Conservation (phyloP, 768 basidiomycete species). For the Leucosporidium scottii region DNA sequence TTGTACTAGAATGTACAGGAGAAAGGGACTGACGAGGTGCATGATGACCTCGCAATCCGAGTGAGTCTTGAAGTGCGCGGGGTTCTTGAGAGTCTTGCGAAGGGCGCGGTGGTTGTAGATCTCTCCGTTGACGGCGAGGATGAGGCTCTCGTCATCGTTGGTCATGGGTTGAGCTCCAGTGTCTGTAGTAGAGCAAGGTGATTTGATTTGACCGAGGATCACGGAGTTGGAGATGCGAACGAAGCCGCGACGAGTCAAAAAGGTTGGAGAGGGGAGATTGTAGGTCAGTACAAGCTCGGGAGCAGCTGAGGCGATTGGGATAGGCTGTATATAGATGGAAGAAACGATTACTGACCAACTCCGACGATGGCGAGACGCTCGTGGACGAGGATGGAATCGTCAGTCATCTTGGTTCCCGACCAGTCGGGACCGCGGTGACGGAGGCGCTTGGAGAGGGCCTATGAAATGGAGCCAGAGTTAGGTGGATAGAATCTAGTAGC, state of each 20-base stretch:
- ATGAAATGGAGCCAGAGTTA: background rate
- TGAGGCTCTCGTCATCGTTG: conserved; percentile 72
- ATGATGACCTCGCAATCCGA: conserved; percentile 98
- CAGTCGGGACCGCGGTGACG: conserved; percentile 96
- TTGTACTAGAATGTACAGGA: no score
- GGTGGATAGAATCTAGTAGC: background rate
- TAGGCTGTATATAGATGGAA: background rate
- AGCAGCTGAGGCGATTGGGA: background rate
- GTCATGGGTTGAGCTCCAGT: conserved; percentile 91
- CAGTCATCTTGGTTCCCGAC: conserved; percentile 79
- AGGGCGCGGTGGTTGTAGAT: conserved; percentile 94
- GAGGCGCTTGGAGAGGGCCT: conserved; percentile 66
- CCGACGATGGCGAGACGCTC: conserved; percentile 97
- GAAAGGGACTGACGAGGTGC: conserved; percentile 61
- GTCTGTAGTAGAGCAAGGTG: conserved; percentile 52
- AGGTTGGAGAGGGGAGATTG: background rate
- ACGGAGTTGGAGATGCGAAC: no score
- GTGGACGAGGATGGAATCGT: conserved; percentile 67
- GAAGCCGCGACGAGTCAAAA: background rate
- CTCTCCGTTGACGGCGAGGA: conserved; percentile 93
- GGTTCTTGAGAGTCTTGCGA: conserved; percentile 55
- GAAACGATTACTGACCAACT: conserved; percentile 57
- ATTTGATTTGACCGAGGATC: background rate
- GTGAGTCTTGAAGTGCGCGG: conserved; percentile 84
- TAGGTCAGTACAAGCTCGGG: background rate